These are phyloP conservation scores for Aspergillus glaucus DNA, from an alignment of 2,329 filamentous ascomycete species.

Conservation along the genomic window DNA sequence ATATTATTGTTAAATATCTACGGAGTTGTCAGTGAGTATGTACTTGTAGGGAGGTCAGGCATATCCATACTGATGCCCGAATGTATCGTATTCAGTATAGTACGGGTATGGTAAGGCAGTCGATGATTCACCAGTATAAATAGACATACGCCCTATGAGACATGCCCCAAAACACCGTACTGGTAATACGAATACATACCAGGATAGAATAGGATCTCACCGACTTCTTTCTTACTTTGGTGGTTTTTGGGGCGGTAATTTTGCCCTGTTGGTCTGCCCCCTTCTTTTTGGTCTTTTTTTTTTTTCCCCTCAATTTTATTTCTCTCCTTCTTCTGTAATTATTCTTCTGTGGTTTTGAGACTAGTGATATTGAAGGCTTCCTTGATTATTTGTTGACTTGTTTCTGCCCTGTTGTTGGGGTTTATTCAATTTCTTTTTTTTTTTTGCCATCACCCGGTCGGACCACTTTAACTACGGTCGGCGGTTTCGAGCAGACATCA, in stretches of 20 bases:
- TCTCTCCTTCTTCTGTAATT: slow-evolving; percentile 8
- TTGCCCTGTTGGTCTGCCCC: slow-evolving; percentile 1
- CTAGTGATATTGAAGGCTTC: slow-evolving; percentile 5
- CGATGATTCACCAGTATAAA: too few species aligned
- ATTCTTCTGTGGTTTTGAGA: slow-evolving; percentile 8
- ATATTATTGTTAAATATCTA: too few species aligned
- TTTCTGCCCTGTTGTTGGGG: slow-evolving; percentile 1
- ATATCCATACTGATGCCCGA: too few species aligned
- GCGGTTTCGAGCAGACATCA: slow-evolving; percentile 15
- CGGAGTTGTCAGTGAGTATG: too few species aligned
- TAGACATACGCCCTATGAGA: too few species aligned
- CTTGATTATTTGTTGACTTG: slow-evolving; percentile 12
- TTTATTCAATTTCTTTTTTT: neutral
- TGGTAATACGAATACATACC: neutral
- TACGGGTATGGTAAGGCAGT: too few species aligned
- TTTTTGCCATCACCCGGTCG: neutral
- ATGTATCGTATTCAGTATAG: too few species aligned
- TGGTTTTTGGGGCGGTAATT: neutral
- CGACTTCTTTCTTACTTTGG: neutral
- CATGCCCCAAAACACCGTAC: too few species aligned
- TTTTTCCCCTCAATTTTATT: slow-evolving; percentile 4
- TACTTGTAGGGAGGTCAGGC: too few species aligned
- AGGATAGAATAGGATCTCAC: neutral
- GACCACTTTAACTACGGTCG: neutral
- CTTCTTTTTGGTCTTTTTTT: slow-evolving; percentile 5